Evolutionary conservation across 2,329 filamentous ascomycete genomes (phyloP).

Genomic region (Plenodomus tracheiphilus): DNA sequence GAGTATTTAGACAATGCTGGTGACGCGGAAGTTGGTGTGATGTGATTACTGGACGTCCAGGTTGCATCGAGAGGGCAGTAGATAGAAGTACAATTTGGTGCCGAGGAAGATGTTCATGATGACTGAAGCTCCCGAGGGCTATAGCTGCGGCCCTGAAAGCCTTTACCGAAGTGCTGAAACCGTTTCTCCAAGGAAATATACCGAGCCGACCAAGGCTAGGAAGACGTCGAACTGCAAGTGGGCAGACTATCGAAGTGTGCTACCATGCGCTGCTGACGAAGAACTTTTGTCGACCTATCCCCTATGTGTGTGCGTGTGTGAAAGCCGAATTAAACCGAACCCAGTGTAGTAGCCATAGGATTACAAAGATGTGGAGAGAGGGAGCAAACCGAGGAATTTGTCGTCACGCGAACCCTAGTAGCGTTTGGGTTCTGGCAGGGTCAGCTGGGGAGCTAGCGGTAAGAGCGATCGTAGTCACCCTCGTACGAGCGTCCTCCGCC

Average conservation of each 20-base stretch:
- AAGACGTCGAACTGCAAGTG: conserved; percentile 40
- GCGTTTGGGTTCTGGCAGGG: conserved; percentile 42
- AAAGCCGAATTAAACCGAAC: conserved; percentile 45
- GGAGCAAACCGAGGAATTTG: conserved; percentile 27
- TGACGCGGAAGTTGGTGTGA: conserved; percentile 40
- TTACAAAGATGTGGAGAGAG: conserved; percentile 40
- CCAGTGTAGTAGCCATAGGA: conserved; percentile 40
- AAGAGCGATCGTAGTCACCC: conserved; percentile 53
- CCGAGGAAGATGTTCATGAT: conserved; percentile 44
- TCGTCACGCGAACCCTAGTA: conserved; percentile 33
- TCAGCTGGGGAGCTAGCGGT: conserved; percentile 39
- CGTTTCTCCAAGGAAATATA: conserved; percentile 49
- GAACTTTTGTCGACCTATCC: conserved; percentile 46
- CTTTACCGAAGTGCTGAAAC: conserved; percentile 45
- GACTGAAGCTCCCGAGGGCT: conserved; percentile 40
- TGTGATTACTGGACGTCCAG: conserved; percentile 44
- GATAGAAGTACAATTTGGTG: conserved; percentile 51
- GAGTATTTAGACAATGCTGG: conserved; percentile 41
- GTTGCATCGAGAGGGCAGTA: conserved; percentile 43
- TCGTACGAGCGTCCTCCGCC: conserved; percentile 46
- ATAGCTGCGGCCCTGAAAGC: conserved; percentile 41
- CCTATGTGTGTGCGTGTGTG: conserved; percentile 28
- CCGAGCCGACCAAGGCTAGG: conserved; percentile 43
- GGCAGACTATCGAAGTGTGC: conserved; percentile 39
- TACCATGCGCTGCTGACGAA: conserved; percentile 40